Evolutionary conservation across 2,329 filamentous ascomycete species (phyloP).

Genomic region (Davidsoniella eucalypti): DNA sequence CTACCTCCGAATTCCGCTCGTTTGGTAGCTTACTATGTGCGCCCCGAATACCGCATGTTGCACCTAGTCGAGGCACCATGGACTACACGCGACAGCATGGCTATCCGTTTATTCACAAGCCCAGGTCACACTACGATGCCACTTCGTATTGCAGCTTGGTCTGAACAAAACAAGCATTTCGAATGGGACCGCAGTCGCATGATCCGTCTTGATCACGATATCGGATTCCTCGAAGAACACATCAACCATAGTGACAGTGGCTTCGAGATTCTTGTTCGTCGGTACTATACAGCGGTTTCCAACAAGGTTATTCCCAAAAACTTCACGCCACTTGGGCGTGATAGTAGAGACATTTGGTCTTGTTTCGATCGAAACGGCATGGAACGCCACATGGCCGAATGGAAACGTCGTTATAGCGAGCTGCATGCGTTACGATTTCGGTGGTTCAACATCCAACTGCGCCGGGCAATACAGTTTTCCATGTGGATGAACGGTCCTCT

Average conservation of each 20-base stretch:
- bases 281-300: conserved; percentile 17
- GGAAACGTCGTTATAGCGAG: conserved; percentile 15
- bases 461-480: neutral
- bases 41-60: conserved; percentile 1
- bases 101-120: conserved; percentile 4
- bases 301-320: conserved; percentile 3
- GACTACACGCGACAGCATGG: conserved; percentile 1
- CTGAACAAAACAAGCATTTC: neutral
- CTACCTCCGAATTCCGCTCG: neutral
- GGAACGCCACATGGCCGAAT: conserved; percentile 5
- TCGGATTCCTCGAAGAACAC: conserved; percentile 15
- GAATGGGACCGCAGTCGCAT: conserved; percentile 1
- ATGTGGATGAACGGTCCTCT: neutral
- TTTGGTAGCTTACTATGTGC: conserved; percentile 5
- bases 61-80: neutral
- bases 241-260: conserved; percentile 16
- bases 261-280: conserved; percentile 14
- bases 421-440: conserved; percentile 9
- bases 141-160: neutral
- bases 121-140: conserved; percentile 2
- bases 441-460: conserved; percentile 3
- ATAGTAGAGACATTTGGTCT: conserved; percentile 13
- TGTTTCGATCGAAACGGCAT: neutral
- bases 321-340: conserved; percentile 2
- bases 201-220: conserved; percentile 15